Base-by-base conservation (phyloP, 2,329 filamentous ascomycete genomes). In the Pseudogymnoascus sp. region DNA sequence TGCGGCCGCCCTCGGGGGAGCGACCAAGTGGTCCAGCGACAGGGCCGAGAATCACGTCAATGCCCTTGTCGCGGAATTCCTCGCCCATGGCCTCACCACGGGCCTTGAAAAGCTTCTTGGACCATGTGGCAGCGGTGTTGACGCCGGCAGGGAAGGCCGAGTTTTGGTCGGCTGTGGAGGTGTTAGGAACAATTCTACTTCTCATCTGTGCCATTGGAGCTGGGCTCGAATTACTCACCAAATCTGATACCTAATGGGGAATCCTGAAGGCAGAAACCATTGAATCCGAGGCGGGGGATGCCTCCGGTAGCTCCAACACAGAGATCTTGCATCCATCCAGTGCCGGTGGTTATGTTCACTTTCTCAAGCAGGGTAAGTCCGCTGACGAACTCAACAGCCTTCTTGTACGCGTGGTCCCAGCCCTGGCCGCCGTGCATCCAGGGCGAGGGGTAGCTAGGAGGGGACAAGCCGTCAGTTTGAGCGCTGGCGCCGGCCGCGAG, bases 281-380 rank as follows among this genome's bases (percentile, higher is more conserved):
- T 60, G n/a, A 72, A 63, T 3, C 70, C 70, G n/a, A 72, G 64
- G n/a, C 70, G 63, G 32, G 70, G 70, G 61, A 72, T 66, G 9
- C 66, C 62, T 7, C 70, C 70, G 62, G 64, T 65, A 25, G 72
- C 65, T 25, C 70, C 70, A 14, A 72, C 68, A 61, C 69, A 72
- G 60, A 68, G 67, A 41, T 70, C 67, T 58, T 58, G 57, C 32
- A 18, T 58, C 57, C 64, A 69, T 34, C 67, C 68, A 28, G 87
- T 85, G 73, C 93, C 93, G 0, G 92, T 97, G 2, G 93, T 97
- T 65, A 99, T 73, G 73, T 97, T 97, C 74, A 97, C 91, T 75
- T 93, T 93, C 72, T 93, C 89, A 3, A 88, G 85, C 60, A 93
- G 73, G 0, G 88, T 92, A 85, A 93, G 88, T 58, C 84, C 81